Conservation (phyloP, 108 stramenopile species). For the Cyclotella sp. region DNA sequence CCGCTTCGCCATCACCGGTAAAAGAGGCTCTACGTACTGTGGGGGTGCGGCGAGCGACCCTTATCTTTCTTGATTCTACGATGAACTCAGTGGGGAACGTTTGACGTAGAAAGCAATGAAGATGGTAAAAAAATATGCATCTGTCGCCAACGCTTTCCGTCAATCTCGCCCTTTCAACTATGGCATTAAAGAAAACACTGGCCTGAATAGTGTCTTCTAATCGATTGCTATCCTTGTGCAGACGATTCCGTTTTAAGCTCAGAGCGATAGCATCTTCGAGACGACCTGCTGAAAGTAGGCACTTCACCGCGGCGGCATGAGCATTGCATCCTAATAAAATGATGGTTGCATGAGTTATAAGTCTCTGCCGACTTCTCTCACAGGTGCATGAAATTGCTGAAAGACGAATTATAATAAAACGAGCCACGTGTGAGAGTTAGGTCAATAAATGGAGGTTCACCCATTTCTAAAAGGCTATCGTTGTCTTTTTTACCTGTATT, state of each 20-base stretch:
- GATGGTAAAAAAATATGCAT: constrained; percentile 40
- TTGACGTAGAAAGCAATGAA: constrained; percentile 33
- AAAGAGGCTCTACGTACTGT: constrained; percentile 17
- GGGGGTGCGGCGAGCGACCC: constrained; percentile 1
- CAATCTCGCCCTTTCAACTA: constrained; percentile 19
- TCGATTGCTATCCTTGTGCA: background rate
- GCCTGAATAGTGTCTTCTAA: constrained; percentile 5
- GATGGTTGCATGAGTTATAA: constrained; percentile 36
- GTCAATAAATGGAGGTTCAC: too few species aligned
- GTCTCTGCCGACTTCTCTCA: constrained; percentile 10
- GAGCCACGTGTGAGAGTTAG: too few species aligned
- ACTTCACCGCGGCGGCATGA: constrained; percentile 23
- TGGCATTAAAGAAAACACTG: constrained; percentile 27
- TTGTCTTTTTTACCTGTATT: background rate
- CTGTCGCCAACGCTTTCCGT: constrained; percentile 25
- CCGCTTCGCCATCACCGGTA: constrained; percentile 21
- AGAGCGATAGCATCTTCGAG: constrained; percentile 31
- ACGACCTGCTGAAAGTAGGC: constrained; percentile 26
- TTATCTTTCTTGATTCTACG: constrained; percentile 34
- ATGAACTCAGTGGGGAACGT: constrained; percentile 26
- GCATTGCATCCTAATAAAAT: constrained; percentile 33
- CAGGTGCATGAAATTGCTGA: background rate
- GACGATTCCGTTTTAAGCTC: constrained; percentile 12
- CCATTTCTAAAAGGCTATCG: background rate
- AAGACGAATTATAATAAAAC: background rate